phyloP scores from a whole-genome alignment of 345 rosid species.

The Brassica carinata region DNA sequence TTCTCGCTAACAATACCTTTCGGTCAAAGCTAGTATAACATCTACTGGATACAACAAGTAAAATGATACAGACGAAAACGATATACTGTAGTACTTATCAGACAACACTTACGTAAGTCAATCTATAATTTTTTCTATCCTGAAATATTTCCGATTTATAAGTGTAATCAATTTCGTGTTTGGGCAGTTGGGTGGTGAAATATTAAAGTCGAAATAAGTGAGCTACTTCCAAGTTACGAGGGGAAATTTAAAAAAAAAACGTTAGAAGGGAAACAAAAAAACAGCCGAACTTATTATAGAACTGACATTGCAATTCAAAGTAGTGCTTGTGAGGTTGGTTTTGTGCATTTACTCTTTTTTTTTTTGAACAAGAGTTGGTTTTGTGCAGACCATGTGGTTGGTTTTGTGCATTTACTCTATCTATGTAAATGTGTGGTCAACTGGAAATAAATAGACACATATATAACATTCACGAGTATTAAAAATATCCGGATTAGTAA shows the following conservation, averaged over 20 bases:
- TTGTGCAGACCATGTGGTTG: too few relatives aligned
- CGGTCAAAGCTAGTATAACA: not conserved
- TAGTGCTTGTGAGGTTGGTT: constrained; percentile 15
- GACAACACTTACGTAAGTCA: not conserved
- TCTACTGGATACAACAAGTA: not conserved
- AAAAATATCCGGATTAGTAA: too few relatives aligned
- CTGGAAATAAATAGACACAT: too few relatives aligned
- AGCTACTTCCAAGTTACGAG: constrained; percentile 19
- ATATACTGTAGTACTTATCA: not conserved
- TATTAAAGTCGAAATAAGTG: constrained; percentile 24
- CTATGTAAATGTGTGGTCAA: too few relatives aligned
- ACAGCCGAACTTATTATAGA: constrained; percentile 26
- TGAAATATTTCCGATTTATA: not conserved
- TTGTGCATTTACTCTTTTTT: constrained; percentile 21
- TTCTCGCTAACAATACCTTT: not conserved
- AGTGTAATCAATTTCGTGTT: not conserved
- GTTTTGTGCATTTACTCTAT: too few relatives aligned
- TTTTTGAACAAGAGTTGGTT: too few relatives aligned
- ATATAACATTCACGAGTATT: too few relatives aligned
- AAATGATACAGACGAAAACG: not conserved
- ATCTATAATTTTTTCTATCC: not conserved
- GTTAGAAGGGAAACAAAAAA: constrained; percentile 24
- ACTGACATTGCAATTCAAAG: constrained; percentile 12
- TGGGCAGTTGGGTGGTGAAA: constrained; percentile 25
- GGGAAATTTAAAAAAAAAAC: constrained; percentile 12